Base-by-base conservation (phyloP, 768 basidiomycete species). In the Harrya chromipes region DNA sequence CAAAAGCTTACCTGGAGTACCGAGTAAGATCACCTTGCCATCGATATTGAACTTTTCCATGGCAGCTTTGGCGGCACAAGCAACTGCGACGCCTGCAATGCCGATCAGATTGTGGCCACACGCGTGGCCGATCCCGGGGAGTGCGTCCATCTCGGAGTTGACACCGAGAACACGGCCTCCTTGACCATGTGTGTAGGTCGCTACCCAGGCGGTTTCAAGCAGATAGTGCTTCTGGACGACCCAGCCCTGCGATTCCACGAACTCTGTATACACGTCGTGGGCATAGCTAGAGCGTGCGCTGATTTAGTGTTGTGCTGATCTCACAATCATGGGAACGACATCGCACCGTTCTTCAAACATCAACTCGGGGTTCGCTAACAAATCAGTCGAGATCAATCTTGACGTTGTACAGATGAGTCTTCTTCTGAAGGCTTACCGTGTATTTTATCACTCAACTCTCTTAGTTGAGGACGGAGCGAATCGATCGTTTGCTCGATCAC, bases 81-180 rank as follows among this genome's bases (percentile, higher is more conserved):
- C 84, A 23, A 88, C 77, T 2, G 83, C 87, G 12, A 90, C 83
- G 4, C 88, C 88, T 47, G 74, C 58, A 20, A 90, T 86, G 1
- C 85, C 88, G 44, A 92, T 91, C 41, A 92, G 71, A 57, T 91
- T 91, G 61, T 92, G 89, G 3, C 89, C 89, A 58, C 89, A 91
- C 1, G 84, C 86, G 54, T 87, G 86, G 0, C 86, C 82, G 34
- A 84, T 72, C 0, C 78, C 70, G 16, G 67, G 68, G 11, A 85
- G 70, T 1, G 84, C 84, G 47, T 84, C 82, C 82, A 84, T 83
- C 78, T 91, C 90, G 14, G 88, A 88, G 63, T 92, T 91, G 50
- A 92, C 72, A 0, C 89, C 89, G 27, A 91, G 78, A 0, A 78
- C 82, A 43, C 81, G 76, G 6, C 87, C 87, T 10, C 85, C 87